phyloP scores from a whole-genome alignment of 2,329 filamentous ascomycete genomes.

The Alternaria sp. region DNA sequence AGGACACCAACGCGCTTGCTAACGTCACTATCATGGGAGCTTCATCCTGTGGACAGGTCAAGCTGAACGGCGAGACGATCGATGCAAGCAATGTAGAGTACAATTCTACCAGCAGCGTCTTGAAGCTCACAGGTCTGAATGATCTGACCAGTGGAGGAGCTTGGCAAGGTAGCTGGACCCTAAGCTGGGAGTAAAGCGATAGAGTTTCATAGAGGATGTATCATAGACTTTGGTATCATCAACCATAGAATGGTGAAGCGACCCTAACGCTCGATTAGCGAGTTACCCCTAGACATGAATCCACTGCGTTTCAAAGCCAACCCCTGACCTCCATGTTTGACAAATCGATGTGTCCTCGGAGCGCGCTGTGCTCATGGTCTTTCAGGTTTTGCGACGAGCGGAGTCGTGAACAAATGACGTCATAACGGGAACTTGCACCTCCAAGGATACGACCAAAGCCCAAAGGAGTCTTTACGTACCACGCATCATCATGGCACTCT shows the following conservation, averaged over 20 bases:
- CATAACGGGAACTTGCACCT: constrained; percentile 12
- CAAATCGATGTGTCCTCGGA: not conserved
- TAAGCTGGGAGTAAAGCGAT: constrained; percentile 61
- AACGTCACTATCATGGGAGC: constrained; percentile 70
- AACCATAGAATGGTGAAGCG: not conserved
- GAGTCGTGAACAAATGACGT: constrained; percentile 27
- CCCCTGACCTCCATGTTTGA: not conserved
- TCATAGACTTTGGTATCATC: not conserved
- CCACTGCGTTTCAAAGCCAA: not conserved
- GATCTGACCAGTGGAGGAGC: constrained; percentile 60
- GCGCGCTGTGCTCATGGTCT: constrained; percentile 8
- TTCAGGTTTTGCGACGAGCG: constrained; percentile 24
- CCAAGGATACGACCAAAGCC: not conserved
- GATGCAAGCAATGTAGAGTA: constrained; percentile 55
- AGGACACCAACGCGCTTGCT: constrained; percentile 63
- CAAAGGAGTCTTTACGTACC: not conserved
- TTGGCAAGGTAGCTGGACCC: constrained; percentile 64
- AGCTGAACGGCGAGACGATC: constrained; percentile 59
- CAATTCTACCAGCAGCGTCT: constrained; percentile 54
- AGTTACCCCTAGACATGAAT: not conserved
- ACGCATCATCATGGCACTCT: not conserved
- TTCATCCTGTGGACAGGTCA: constrained; percentile 42
- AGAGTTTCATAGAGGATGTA: not conserved
- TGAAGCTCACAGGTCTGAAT: constrained; percentile 60
- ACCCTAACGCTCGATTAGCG: not conserved